phyloP scores from a whole-genome alignment of 345 rosid genomes.

The Boechera divaricarpa region DNA sequence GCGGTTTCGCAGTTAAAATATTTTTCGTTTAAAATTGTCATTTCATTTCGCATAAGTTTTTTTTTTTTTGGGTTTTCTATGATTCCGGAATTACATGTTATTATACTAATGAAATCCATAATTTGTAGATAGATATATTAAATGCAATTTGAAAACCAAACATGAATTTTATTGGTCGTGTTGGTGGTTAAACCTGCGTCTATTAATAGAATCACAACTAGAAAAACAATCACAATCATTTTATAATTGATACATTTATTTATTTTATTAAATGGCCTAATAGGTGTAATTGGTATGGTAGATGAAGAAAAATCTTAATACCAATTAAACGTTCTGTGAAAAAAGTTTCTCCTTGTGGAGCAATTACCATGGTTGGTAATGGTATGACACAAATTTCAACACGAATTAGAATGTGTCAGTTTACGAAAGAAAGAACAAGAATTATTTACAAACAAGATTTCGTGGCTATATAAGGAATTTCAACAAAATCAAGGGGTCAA shows the following conservation, averaged over 20 bases:
- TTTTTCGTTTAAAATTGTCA: too few relatives aligned
- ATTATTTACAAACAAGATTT: not conserved
- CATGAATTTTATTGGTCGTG: not conserved
- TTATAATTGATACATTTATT: not conserved
- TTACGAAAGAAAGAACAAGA: not conserved
- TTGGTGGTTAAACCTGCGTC: constrained; percentile 12
- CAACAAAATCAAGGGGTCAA: not conserved
- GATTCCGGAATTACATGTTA: too few relatives aligned
- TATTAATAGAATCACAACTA: constrained; percentile 7
- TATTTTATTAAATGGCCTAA: not conserved
- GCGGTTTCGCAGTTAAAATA: too few relatives aligned
- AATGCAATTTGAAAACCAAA: not conserved
- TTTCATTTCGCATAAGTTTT: too few relatives aligned
- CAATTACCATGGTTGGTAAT: constrained; percentile 12
- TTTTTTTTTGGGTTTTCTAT: too few relatives aligned
- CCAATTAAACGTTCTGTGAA: not conserved
- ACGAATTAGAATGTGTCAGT: constrained; percentile 7
- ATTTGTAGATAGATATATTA: not conserved
- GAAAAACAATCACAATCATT: not conserved
- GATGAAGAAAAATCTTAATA: constrained; percentile 11
- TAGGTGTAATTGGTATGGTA: constrained; percentile 4
- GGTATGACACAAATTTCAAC: constrained; percentile 14
- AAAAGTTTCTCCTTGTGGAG: not conserved
- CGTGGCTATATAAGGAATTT: not conserved
- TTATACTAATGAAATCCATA: not conserved